Evolutionary conservation across 306 rosid genomes (phyloP).

Genomic region (Vicia faba): DNA sequence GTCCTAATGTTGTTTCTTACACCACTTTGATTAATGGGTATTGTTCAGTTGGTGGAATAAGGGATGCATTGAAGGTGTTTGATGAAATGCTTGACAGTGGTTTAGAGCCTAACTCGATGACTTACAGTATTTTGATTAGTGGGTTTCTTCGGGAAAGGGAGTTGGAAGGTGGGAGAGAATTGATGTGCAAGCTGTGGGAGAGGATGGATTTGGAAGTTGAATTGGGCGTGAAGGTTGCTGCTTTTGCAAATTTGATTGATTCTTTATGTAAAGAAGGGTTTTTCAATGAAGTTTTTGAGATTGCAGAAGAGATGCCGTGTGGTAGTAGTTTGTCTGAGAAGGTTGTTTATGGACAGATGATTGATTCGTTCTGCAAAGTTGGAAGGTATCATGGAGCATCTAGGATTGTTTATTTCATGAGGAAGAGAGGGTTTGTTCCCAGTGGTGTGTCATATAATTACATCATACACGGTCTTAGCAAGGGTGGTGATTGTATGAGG

Average conservation of each 20-base stretch:
- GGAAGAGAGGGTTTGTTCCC: constrained; percentile 63
- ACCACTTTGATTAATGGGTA: constrained; percentile 79
- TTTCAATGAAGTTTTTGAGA: constrained; percentile 60
- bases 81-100: constrained; percentile 75
- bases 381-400: constrained; percentile 71
- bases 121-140: constrained; percentile 57
- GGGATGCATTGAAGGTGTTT: constrained; percentile 64
- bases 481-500: constrained; percentile 76
- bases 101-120: constrained; percentile 56
- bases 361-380: constrained; percentile 82
- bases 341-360: constrained; percentile 65
- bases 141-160: constrained; percentile 61
- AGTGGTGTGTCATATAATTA: constrained; percentile 56
- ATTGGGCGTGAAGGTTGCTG: constrained; percentile 50
- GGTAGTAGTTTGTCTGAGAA: constrained; percentile 56
- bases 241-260: constrained; percentile 66
- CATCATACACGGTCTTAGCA: constrained; percentile 81
- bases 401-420: constrained; percentile 77
- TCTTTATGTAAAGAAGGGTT: constrained; percentile 68
- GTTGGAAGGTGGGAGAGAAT: constrained; percentile 50
- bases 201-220: constrained; percentile 57
- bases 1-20: constrained; percentile 69
- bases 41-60: constrained; percentile 44
- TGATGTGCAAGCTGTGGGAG: constrained; percentile 67
- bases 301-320: constrained; percentile 69